Evolutionary conservation across 2,329 filamentous ascomycete species (phyloP).

Genomic region (Setomelanomma holmii): DNA sequence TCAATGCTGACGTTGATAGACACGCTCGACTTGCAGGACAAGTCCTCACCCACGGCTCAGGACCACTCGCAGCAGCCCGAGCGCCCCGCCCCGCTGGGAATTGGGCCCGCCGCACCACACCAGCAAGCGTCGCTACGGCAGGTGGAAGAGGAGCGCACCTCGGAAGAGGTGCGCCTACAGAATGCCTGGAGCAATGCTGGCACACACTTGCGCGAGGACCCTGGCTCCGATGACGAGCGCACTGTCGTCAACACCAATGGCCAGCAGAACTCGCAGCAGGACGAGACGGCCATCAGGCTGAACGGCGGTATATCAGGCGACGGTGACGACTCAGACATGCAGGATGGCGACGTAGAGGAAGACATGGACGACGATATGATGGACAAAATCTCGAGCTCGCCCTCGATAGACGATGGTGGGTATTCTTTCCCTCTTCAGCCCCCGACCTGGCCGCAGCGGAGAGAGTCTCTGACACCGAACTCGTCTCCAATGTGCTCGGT

Average conservation of each 20-base stretch:
- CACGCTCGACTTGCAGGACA: conserved; percentile 93
- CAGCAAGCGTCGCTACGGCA: conserved; percentile 85
- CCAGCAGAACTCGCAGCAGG: conserved; percentile 30
- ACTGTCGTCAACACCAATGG: conserved; percentile 29
- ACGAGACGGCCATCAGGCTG: conserved; percentile 41
- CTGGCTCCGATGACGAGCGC: conserved; percentile 67
- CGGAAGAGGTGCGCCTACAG: conserved; percentile 74
- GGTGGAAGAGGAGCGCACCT: conserved; percentile 74
- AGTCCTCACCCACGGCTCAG: conserved; percentile 80
- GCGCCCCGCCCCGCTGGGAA: conserved; percentile 59
- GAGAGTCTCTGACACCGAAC: conserved; percentile 50
- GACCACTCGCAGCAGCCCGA: conserved; percentile 71
- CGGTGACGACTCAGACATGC: conserved; percentile 55
- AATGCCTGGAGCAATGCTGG: conserved; percentile 56
- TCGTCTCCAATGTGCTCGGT: conserved; percentile 37
- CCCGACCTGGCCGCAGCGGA: conserved; percentile 49
- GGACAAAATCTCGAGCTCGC: conserved; percentile 98
- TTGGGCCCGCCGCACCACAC: conserved; percentile 72
- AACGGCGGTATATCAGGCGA: conserved; percentile 46
- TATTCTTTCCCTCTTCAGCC: conserved; percentile 58
- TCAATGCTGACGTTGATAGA: conserved; percentile 63
- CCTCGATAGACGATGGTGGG: conserved; percentile 99
- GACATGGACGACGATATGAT: conserved; percentile 91
- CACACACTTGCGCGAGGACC: conserved; percentile 48
- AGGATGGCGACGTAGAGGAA: conserved; percentile 71